Base-by-base conservation (phyloP, 208 protist species). In the Acanthamoeba comandoni region DNA sequence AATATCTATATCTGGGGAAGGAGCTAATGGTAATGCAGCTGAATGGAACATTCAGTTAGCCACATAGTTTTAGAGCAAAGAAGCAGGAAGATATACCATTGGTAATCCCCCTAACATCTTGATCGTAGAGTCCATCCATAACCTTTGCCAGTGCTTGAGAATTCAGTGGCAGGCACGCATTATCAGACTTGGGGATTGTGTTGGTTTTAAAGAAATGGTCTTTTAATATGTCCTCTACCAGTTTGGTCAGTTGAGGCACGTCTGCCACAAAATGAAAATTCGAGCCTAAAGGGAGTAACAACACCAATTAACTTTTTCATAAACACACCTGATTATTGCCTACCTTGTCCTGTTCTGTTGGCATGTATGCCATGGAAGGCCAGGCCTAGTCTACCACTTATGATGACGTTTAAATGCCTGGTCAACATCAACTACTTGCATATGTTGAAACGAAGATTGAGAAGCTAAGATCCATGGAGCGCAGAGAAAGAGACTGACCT, bases 341-440 rank as follows among this genome's bases (percentile, higher is more conserved):
- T 49, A 86, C 77, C 57, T 67, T 86, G 35, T 43, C 17, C 1
- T 11, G 57, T 69, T 35, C 35, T 67, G 31, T 22, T 52, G 43
- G 49, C 71, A 7, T 62, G 13, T 17, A 48, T 62, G 49, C 55
- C 77, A 24, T 86, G 77, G n/a, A 53, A 86, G 31, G 77, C 17
- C 35, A 86, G 52, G 13, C 77, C 77, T 48, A 86, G 67, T 9
- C 77, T 53, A 7, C 57, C 52, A 19, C 57, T 29, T 7, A 4
- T 67, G 15, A 35, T 43, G 17, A 86, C 19, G 55, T 86, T 86
- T n/a, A 86, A n/a, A 22, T 86, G 77, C 17, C 77, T 53, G 9
- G 77, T 19, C 11, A 60, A 69, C 24, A 86, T 86, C 55, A 86
- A 67, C 77, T 86, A 43, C 29, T 9, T 29, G 2, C 26, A 2